phyloP scores from a whole-genome alignment of 2,329 filamentous ascomycete species.

The Colletotrichum siamense region DNA sequence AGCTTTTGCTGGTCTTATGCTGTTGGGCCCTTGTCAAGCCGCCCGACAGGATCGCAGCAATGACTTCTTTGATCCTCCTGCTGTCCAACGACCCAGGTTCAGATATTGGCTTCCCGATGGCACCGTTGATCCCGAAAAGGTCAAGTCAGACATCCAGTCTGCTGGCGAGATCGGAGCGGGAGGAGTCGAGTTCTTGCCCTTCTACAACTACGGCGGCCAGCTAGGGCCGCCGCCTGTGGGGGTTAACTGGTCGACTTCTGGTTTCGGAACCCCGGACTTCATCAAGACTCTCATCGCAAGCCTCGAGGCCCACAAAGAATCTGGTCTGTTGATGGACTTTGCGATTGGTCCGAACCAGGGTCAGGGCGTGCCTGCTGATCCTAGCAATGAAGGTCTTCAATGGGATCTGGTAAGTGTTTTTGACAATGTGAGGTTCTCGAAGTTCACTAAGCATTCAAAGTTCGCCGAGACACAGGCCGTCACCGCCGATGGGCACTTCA shows the following conservation, averaged over 20 bases:
- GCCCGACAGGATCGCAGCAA: not conserved
- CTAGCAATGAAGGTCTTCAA: slow-evolving; percentile 35
- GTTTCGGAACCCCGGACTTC: slow-evolving; percentile 41
- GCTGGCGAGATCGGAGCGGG: slow-evolving; percentile 24
- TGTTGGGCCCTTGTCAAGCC: not conserved
- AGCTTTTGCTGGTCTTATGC: not conserved
- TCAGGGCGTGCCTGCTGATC: slow-evolving; percentile 46
- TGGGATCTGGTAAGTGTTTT: slow-evolving; percentile 31
- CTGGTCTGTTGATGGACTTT: slow-evolving; percentile 48
- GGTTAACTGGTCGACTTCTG: slow-evolving; percentile 39
- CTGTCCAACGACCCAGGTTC: slow-evolving; percentile 22
- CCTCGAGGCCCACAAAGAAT: slow-evolving; percentile 24
- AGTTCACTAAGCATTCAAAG: not conserved
- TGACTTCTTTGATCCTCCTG: slow-evolving; percentile 54
- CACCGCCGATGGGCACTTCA: slow-evolving; percentile 30
- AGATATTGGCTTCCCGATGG: slow-evolving; percentile 33
- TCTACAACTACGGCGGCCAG: slow-evolving; percentile 28
- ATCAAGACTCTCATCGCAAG: slow-evolving; percentile 14
- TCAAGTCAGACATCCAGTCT: slow-evolving; percentile 24
- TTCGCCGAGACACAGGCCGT: slow-evolving; percentile 32
- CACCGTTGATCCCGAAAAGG: slow-evolving; percentile 18
- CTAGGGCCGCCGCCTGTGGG: slow-evolving; percentile 15
- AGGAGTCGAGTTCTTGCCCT: slow-evolving; percentile 30
- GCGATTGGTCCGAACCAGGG: slow-evolving; percentile 52
- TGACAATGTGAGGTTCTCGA: accelerated